Conservation (phyloP, 306 rosid species). For the Carpinus fangiana region DNA sequence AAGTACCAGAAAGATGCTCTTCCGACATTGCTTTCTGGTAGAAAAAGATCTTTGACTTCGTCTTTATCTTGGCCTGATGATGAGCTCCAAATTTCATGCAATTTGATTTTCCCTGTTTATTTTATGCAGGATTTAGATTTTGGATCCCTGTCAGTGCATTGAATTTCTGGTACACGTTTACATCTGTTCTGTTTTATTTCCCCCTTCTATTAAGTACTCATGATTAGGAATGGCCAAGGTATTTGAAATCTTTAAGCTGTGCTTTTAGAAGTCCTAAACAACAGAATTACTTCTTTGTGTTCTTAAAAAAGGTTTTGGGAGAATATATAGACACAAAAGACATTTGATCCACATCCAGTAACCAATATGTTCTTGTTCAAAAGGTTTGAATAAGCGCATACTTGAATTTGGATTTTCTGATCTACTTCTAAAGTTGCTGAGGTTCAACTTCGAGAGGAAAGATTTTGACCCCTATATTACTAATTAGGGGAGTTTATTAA, state of each 20-base stretch:
- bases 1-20: slow-evolving; percentile 81
- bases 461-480: background rate
- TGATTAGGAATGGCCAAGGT: background rate
- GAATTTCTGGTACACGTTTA: slow-evolving; percentile 66
- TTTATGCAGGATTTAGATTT: slow-evolving; percentile 81
- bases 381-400: background rate
- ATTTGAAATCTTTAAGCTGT: background rate
- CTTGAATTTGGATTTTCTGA: background rate
- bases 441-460: background rate
- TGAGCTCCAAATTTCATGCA: slow-evolving; percentile 15
- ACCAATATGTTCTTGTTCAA: background rate
- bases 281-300: background rate
- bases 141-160: slow-evolving; percentile 90
- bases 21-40: slow-evolving; percentile 76
- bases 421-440: background rate
- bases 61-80: slow-evolving; percentile 19
- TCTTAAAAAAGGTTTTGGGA: background rate
- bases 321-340: background rate
- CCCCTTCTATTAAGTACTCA: background rate
- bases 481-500: background rate
- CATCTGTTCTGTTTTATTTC: slow-evolving; percentile 6
- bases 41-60: slow-evolving; percentile 8
- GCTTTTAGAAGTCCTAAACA: background rate
- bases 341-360: background rate
- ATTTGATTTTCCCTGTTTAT: slow-evolving; percentile 18